phyloP scores from a whole-genome alignment of 257 asterid genomes.

The Solanum sitiens region DNA sequence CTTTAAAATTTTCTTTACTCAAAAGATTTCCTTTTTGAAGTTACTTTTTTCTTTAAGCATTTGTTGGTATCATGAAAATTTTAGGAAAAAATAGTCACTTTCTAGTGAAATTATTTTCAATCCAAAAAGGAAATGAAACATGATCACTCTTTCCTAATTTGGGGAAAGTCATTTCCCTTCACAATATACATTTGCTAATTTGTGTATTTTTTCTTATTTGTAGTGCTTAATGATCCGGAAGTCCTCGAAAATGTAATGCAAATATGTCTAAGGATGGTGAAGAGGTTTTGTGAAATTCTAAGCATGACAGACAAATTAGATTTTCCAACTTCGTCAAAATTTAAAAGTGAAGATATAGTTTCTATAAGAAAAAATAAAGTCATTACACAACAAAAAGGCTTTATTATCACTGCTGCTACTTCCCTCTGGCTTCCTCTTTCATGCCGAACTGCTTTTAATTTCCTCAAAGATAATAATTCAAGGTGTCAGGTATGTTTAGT shows the following conservation, averaged over 20 bases:
- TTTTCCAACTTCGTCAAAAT: conserved; percentile 19
- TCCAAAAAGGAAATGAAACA: too few species aligned
- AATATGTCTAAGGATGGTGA: conserved; percentile 54
- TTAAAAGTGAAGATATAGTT: conserved; percentile 31
- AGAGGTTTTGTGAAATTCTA: conserved; percentile 30
- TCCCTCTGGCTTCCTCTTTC: conserved; percentile 53
- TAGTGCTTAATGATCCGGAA: conserved; percentile 8
- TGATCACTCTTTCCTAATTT: too few species aligned
- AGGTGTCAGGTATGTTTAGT: too few species aligned
- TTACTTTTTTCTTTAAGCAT: too few species aligned
- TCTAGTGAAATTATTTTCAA: too few species aligned
- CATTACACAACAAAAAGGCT: conserved; percentile 25
- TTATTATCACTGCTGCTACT: conserved; percentile 36
- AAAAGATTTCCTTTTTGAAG: too few species aligned
- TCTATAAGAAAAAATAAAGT: conserved; percentile 23
- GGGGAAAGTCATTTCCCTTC: too few species aligned
- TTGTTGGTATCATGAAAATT: too few species aligned
- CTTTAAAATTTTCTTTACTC: too few species aligned
- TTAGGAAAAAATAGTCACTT: too few species aligned
- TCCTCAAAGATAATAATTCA: conserved; percentile 38
- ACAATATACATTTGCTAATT: too few species aligned
- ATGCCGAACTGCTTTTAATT: conserved; percentile 24
- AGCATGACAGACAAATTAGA: conserved; percentile 33
- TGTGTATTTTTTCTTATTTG: background rate
- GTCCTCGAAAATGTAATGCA: too few species aligned